A percentile compares a stretch with the other conserved stretches of the same genome.
phyloP scores from a whole-genome alignment of 2,329 filamentous ascomycete species.

The Colletotrichum tanaceti region DNA sequence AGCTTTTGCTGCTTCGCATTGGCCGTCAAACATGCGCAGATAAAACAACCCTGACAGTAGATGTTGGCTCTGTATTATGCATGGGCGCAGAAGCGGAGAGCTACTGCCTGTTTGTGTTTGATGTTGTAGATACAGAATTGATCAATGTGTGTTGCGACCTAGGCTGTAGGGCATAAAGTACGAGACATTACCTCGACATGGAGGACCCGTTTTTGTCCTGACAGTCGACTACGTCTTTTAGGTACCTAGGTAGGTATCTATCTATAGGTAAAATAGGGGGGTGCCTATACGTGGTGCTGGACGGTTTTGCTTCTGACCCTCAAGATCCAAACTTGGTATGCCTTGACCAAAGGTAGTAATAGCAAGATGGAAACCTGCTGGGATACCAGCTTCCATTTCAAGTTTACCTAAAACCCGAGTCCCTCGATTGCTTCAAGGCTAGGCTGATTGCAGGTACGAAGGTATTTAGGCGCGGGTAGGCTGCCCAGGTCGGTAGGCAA shows the following conservation, averaged over 20 bases:
- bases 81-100: neutral
- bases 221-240: too few species aligned
- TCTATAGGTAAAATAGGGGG: too few species aligned
- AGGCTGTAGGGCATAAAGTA: neutral
- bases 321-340: neutral
- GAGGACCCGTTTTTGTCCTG: neutral
- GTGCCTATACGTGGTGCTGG: neutral
- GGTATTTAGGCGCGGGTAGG: neutral
- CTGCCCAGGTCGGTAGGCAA: neutral
- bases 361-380: neutral
- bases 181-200: neutral
- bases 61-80: neutral
- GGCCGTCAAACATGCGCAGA: neutral
- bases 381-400: neutral
- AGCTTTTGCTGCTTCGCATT: slow-evolving; percentile 14
- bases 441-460: neutral
- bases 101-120: neutral
- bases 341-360: neutral
- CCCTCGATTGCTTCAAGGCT: too few species aligned
- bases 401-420: neutral
- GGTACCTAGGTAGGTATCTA: too few species aligned
- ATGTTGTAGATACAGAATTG: neutral
- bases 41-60: neutral
- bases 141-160: neutral
- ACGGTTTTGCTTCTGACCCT: neutral